These are phyloP conservation scores for Firmiana major DNA, from an alignment of 345 rosid species.

Conservation along the genomic window DNA sequence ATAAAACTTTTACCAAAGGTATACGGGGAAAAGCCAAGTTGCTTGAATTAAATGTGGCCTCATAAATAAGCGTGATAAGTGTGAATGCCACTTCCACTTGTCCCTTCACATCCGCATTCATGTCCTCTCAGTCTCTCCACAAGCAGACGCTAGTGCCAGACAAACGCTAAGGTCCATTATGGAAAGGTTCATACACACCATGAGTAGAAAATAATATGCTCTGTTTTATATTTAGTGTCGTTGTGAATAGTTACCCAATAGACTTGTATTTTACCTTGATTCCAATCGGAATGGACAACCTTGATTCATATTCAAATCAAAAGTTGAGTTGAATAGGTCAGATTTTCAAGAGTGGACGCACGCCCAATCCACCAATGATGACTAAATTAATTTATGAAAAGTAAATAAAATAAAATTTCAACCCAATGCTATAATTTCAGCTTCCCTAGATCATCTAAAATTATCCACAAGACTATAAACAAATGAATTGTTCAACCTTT, in stretches of 20 bases:
- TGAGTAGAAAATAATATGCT: neutral
- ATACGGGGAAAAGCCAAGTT: neutral
- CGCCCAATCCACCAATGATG: neutral
- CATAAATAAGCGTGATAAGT: neutral
- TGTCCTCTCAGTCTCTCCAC: neutral
- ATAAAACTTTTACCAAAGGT: neutral
- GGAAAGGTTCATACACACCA: neutral
- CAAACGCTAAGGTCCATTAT: neutral
- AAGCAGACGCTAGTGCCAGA: conserved; percentile 4
- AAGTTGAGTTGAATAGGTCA: neutral
- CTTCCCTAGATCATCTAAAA: neutral
- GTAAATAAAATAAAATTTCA: neutral
- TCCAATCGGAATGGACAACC: neutral
- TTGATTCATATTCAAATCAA: neutral
- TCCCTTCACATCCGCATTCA: neutral
- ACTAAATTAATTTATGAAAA: neutral
- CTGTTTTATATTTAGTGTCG: neutral
- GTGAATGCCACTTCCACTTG: neutral
- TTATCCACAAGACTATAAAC: neutral
- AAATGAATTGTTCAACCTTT: neutral
- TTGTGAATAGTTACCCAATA: neutral
- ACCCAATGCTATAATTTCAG: neutral
- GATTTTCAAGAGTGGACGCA: neutral
- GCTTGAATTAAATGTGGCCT: neutral
- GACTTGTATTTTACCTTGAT: neutral